Conservation (phyloP, 768 basidiomycete genomes). For the Boletus barrowsii region DNA sequence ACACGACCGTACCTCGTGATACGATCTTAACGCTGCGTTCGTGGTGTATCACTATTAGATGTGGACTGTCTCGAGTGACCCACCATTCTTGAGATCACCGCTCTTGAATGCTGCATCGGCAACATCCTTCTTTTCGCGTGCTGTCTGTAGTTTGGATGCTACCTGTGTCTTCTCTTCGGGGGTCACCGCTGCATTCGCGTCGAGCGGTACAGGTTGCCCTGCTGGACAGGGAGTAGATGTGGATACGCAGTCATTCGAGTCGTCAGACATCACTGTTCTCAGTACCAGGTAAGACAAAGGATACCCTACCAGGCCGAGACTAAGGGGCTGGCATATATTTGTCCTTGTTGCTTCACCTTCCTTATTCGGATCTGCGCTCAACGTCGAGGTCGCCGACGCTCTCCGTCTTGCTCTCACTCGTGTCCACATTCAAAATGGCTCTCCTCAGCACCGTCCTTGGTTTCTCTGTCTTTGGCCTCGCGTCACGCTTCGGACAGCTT, state of each 20-base stretch:
- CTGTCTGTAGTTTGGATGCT: conserved; percentile 53
- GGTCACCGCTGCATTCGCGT: conserved; percentile 19
- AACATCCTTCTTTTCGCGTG: conserved; percentile 62
- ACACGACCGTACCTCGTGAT: conserved; percentile 59
- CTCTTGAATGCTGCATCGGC: conserved; percentile 69
- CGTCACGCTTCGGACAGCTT: conserved; percentile 81
- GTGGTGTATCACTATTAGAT: background rate
- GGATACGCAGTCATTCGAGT: background rate
- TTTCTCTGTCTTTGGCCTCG: conserved; percentile 80
- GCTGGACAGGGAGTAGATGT: conserved; percentile 1
- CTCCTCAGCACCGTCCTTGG: conserved; percentile 69
- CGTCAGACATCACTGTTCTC: conserved; percentile 17
- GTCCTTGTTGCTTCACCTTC: conserved; percentile 21
- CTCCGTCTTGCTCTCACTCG: conserved; percentile 5
- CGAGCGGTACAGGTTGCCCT: conserved; percentile 8
- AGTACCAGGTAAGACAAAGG: background rate
- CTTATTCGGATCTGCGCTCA: conserved; percentile 2
- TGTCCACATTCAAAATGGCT: conserved; percentile 42
- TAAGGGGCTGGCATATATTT: conserved; percentile 20
- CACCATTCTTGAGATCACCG: conserved; percentile 61
- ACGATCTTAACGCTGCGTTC: conserved; percentile 58
- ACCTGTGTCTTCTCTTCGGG: conserved; percentile 30
- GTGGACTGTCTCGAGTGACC: conserved; percentile 14
- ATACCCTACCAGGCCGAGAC: background rate
- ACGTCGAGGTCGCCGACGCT: conserved; percentile 3